These are phyloP conservation scores for Strobilomyces confusus DNA, from an alignment of 768 basidiomycete genomes.

Conservation along the genomic window DNA sequence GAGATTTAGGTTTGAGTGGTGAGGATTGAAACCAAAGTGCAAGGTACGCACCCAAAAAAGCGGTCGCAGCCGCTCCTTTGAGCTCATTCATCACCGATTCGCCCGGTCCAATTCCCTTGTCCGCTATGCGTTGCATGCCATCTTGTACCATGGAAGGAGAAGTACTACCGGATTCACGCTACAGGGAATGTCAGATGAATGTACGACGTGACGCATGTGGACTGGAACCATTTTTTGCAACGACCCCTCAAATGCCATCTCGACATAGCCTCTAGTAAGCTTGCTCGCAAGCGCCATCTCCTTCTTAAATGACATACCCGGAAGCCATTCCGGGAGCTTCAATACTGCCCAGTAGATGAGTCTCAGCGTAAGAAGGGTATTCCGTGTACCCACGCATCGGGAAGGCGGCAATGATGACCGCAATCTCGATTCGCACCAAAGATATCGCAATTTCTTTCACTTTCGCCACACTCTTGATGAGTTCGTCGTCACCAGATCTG, in stretches of 20 bases:
- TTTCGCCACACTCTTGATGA: constrained; percentile 1
- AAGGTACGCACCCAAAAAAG: background rate
- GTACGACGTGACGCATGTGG: background rate
- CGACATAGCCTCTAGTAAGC: constrained; percentile 1
- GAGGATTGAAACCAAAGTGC: background rate
- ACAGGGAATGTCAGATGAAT: background rate
- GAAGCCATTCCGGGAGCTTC: constrained; percentile 14
- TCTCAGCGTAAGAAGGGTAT: background rate
- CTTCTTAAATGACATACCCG: constrained; percentile 3
- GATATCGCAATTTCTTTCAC: background rate
- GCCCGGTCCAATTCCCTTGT: background rate
- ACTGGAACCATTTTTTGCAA: constrained; percentile 1
- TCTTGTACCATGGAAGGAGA: background rate
- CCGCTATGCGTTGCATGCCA: background rate
- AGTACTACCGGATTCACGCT: background rate
- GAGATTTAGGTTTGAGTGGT: background rate
- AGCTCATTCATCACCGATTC: background rate
- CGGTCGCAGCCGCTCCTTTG: background rate
- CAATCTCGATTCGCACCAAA: constrained; percentile 6
- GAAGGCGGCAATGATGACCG: background rate
- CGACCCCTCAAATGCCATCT: constrained; percentile 4
- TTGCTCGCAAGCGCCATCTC: background rate
- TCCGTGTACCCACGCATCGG: background rate
- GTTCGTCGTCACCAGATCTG: background rate
- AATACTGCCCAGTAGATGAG: background rate